These are phyloP conservation scores for Ambispora gerdemannii DNA, from an alignment of 192 early-diverging fungal genomes.

Conservation along the genomic window DNA sequence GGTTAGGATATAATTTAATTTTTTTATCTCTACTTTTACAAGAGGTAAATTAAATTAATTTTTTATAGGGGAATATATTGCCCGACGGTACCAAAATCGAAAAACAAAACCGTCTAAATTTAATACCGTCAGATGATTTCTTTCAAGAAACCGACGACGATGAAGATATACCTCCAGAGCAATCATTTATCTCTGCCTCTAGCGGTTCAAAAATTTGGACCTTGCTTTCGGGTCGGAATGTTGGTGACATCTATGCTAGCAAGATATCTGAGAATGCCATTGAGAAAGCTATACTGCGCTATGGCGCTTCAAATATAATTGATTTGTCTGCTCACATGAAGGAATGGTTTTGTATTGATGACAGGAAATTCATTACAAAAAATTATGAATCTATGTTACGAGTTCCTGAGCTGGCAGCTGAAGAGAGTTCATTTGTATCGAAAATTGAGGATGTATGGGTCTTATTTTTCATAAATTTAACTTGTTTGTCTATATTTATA, in stretches of 20 bases:
- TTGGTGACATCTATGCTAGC: conserved; percentile 18
- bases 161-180: conserved; percentile 7
- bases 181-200: conserved; percentile 3
- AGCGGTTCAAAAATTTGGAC: conserved; percentile 18
- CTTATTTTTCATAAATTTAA: conserved; percentile 26
- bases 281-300: conserved; percentile 28
- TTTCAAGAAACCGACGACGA: conserved; percentile 13
- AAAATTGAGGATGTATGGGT: conserved; percentile 22
- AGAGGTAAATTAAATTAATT: conserved; percentile 6
- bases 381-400: conserved; percentile 19
- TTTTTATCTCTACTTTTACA: background rate
- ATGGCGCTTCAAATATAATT: conserved; percentile 27
- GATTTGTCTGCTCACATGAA: conserved; percentile 29
- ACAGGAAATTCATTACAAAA: conserved; percentile 24
- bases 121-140: conserved; percentile 1
- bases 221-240: conserved; percentile 18
- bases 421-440: conserved; percentile 23
- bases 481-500: conserved; percentile 20
- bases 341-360: conserved; percentile 25
- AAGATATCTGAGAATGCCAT: conserved; percentile 15
- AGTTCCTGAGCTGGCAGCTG: conserved; percentile 13
- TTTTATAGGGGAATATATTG: conserved; percentile 12
- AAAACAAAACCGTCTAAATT: background rate
- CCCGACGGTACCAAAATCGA: conserved; percentile 10
- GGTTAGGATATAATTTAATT: conserved; percentile 18